Conservation (phyloP, 1,284 basidiomycete species). For the Malassezia sp. region DNA sequence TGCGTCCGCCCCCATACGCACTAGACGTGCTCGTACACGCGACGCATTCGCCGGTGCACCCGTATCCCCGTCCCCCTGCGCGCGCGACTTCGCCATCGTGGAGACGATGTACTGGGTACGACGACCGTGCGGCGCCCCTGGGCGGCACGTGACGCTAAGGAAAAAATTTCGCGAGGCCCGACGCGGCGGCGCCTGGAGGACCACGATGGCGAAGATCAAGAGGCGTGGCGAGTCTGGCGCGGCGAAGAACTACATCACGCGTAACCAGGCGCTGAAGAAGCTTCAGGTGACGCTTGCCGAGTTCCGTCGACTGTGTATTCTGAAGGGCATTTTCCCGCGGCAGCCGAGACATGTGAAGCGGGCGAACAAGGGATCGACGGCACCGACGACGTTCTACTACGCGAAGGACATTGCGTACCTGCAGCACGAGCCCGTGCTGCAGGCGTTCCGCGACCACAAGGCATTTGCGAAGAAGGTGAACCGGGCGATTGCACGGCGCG, state of each 20-base stretch:
- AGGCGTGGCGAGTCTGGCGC: constrained; percentile 61
- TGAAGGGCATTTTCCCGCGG: constrained; percentile 97
- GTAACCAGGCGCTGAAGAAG: constrained; percentile 57
- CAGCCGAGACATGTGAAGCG: constrained; percentile 84
- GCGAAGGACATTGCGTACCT: constrained; percentile 96
- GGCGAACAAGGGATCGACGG: constrained; percentile 94
- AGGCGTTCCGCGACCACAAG: constrained; percentile 91
- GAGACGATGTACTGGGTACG: no score
- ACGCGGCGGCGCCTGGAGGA: background rate
- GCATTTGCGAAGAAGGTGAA: constrained; percentile 95
- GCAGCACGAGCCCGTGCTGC: constrained; percentile 90
- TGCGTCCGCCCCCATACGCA: constrained; percentile 1
- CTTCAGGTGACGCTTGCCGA: constrained; percentile 93
- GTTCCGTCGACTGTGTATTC: constrained; percentile 89
- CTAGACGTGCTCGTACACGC: constrained; percentile 4
- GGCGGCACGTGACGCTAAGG: constrained; percentile 10
- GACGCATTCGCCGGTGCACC: background rate
- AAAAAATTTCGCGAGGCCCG: constrained; percentile 8
- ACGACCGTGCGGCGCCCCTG: no score
- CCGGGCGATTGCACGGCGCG: constrained; percentile 78
- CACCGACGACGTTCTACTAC: constrained; percentile 95
- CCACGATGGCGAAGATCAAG: constrained; percentile 71
- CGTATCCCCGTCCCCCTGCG: no score
- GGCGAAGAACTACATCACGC: constrained; percentile 66
- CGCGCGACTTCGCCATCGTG: no score